A percentile compares a stretch with the other conserved stretches of the same genome.
phyloP scores from a whole-genome alignment of 345 rosid species.

The Ceriops decandra region DNA sequence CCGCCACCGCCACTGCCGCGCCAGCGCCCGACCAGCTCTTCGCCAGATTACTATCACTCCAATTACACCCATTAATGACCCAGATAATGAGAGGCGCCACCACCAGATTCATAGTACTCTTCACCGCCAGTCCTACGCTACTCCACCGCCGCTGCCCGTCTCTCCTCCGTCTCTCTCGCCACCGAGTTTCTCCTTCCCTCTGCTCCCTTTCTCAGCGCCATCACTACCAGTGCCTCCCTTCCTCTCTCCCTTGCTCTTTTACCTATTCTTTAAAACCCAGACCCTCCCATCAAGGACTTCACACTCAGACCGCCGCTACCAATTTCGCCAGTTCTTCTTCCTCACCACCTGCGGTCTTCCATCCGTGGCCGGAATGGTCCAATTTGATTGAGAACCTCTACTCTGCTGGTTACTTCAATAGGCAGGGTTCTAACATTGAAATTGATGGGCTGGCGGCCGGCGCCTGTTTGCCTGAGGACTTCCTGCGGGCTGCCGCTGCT shows the following conservation, averaged over 20 bases:
- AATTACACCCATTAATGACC: not conserved
- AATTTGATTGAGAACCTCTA: conserved; percentile 12
- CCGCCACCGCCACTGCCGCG: not conserved
- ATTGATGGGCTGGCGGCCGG: conserved; percentile 30
- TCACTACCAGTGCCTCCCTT: not conserved
- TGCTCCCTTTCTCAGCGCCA: not conserved
- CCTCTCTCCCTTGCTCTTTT: not conserved
- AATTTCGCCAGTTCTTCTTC: too few relatives aligned
- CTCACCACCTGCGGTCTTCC: not conserved
- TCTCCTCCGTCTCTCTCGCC: not conserved
- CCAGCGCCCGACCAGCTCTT: not conserved
- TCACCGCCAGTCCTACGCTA: not conserved
- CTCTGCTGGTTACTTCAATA: conserved; percentile 12
- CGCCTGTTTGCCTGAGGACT: conserved; percentile 44
- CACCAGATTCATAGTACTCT: not conserved
- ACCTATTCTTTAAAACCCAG: not conserved
- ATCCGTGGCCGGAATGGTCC: conserved; percentile 20
- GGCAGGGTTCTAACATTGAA: conserved; percentile 6
- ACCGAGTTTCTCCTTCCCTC: not conserved
- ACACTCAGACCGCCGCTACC: not conserved
- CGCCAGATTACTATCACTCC: not conserved
- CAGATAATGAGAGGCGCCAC: not conserved
- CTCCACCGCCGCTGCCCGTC: not conserved
- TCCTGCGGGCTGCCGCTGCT: conserved; percentile 47
- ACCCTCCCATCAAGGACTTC: not conserved